Percentiles rank a stretch among this genome's conserved stretches.
phyloP scores from a whole-genome alignment of 2,329 filamentous ascomycete species.

The Epichloe gansuensis region DNA sequence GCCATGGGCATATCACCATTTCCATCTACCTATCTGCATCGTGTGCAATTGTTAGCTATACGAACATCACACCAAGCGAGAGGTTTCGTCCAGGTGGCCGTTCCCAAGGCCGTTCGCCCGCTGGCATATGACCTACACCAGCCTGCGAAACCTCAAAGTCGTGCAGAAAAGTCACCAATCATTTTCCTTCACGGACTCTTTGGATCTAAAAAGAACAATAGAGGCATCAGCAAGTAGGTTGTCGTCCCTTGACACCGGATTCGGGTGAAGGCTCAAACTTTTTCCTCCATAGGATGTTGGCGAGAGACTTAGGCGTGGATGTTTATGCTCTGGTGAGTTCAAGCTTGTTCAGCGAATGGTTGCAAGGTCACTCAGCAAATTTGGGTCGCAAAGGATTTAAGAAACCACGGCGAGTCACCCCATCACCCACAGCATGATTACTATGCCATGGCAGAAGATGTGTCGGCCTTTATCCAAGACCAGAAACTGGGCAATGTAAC shows the following conservation, averaged over 20 bases:
- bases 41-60: neutral
- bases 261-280: neutral
- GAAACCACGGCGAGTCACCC: constrained; percentile 87
- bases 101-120: constrained; percentile 12
- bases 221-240: constrained; percentile 83
- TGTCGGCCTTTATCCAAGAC: constrained; percentile 63
- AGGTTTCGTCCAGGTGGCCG: neutral
- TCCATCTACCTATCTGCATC: neutral
- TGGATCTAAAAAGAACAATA: constrained; percentile 90
- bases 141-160: constrained; percentile 31
- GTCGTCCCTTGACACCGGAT: neutral
- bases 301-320: constrained; percentile 65
- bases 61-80: neutral
- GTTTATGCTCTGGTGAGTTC: constrained; percentile 66
- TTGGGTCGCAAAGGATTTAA: constrained; percentile 52
- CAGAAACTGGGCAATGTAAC: constrained; percentile 60
- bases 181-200: constrained; percentile 88
- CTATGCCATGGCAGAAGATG: constrained; percentile 66
- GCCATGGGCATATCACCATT: neutral
- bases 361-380: neutral
- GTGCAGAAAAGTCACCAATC: constrained; percentile 47
- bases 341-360: neutral
- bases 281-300: constrained; percentile 49
- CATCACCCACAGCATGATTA: constrained; percentile 72
- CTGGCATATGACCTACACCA: constrained; percentile 58